A percentile compares a stretch with the other conserved stretches of the same genome.
Evolutionary conservation across 2,329 filamentous ascomycete species (phyloP).

Genomic region (Diplodia mutila): DNA sequence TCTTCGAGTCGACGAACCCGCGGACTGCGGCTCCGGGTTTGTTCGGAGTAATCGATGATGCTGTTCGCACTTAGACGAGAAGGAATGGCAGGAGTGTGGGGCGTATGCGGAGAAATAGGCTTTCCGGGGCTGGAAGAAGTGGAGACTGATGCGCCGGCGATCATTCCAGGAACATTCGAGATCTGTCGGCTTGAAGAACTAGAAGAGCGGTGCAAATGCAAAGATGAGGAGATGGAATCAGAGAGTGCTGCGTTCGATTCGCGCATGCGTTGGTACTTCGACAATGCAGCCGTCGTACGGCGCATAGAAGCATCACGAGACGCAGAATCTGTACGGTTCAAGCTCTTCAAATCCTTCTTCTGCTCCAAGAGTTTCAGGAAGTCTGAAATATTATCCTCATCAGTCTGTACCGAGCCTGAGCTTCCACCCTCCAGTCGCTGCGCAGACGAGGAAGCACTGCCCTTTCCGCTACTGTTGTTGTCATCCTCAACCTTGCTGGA

Average conservation of each 20-base stretch:
- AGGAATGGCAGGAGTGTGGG: conserved; percentile 90
- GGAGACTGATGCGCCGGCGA: conserved; percentile 71
- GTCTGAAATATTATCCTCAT: conserved; percentile 91
- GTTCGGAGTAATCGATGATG: conserved; percentile 68
- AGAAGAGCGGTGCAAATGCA: conserved; percentile 80
- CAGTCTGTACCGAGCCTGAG: conserved; percentile 70
- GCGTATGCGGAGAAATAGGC: conserved; percentile 84
- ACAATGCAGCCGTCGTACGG: conserved; percentile 76
- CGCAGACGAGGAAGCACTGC: conserved; percentile 70
- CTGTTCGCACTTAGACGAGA: conserved; percentile 92
- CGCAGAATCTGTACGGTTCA: conserved; percentile 66
- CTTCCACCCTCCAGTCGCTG: conserved; percentile 58
- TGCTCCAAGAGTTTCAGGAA: conserved; percentile 88
- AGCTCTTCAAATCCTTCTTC: conserved; percentile 82
- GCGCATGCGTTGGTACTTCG: conserved; percentile 84
- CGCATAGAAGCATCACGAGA: conserved; percentile 70
- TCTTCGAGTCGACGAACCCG: conserved; percentile 27
- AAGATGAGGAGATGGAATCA: conserved; percentile 90
- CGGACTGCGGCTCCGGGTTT: conserved; percentile 41
- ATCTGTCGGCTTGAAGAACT: conserved; percentile 77
- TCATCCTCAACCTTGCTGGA: conserved; percentile 71
- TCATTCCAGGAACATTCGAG: conserved; percentile 64
- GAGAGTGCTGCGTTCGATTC: conserved; percentile 88
- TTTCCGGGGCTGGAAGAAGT: conserved; percentile 87
- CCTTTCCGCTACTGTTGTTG: conserved; percentile 78